Evolutionary conservation across 2,329 filamentous ascomycete genomes (phyloP).

Genomic region (Pseudogymnoascus sp.): DNA sequence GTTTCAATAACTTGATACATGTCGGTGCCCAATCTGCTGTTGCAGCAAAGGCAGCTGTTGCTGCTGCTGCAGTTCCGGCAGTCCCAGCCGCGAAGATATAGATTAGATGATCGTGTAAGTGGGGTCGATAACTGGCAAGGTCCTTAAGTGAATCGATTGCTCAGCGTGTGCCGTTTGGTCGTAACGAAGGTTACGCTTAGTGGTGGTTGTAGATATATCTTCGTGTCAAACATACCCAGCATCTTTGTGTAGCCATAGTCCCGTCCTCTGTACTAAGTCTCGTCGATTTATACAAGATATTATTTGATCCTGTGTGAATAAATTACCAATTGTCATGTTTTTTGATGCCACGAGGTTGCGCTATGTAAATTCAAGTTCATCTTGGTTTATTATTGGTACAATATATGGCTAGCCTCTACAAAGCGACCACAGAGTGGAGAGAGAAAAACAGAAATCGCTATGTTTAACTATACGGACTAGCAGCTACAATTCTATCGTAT

Average conservation of each 20-base stretch:
- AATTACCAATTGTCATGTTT: background rate
- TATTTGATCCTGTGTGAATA: background rate
- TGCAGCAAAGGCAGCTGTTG: background rate
- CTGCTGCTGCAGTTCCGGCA: background rate
- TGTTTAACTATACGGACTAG: background rate
- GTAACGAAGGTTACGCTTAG: background rate
- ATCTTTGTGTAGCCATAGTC: background rate
- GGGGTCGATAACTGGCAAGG: background rate
- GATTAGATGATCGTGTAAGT: background rate
- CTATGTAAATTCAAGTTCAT: background rate
- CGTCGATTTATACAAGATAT: background rate
- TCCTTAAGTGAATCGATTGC: background rate
- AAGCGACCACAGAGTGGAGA: background rate
- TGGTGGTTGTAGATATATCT: background rate
- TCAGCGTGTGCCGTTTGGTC: background rate
- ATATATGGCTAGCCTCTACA: background rate
- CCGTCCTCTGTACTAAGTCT: background rate
- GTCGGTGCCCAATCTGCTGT: conserved; percentile 10
- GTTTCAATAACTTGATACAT: conserved; percentile 35
- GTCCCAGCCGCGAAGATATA: background rate
- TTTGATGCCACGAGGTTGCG: background rate
- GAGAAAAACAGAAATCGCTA: background rate
- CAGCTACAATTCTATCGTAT: background rate
- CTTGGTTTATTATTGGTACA: background rate
- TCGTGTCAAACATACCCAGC: background rate